These are phyloP conservation scores for Suillus lakei DNA, from an alignment of 768 basidiomycete genomes.

Conservation along the genomic window DNA sequence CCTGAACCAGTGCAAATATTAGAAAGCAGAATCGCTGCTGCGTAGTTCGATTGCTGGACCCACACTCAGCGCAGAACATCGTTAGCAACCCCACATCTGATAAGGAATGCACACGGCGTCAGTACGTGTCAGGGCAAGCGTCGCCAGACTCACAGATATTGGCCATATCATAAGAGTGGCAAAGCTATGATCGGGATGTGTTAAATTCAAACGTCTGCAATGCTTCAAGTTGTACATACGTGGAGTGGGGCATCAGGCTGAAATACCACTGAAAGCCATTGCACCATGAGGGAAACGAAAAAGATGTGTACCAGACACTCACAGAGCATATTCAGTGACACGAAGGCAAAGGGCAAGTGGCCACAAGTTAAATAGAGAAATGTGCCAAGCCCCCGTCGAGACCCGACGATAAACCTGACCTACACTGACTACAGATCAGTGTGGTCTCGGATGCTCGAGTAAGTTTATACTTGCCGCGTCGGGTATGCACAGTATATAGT, in stretches of 20 bases:
- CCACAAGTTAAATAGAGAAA: not conserved
- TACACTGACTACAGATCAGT: not conserved
- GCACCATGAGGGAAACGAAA: not conserved
- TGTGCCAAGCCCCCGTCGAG: not conserved
- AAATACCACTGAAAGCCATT: not conserved
- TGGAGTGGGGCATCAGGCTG: not conserved
- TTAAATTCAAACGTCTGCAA: not conserved
- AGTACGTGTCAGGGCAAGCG: not conserved
- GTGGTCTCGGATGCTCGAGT: not conserved
- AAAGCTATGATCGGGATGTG: not conserved
- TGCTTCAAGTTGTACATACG: not conserved
- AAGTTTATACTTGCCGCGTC: not conserved
- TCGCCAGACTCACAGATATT: not conserved
- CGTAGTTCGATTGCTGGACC: not conserved
- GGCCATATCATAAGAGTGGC: not conserved
- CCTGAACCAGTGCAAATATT: not conserved
- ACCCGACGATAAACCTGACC: constrained; percentile 45
- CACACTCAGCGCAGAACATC: not conserved
- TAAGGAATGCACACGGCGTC: not conserved
- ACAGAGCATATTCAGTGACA: not conserved
- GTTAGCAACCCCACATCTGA: not conserved
- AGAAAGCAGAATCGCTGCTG: not conserved
- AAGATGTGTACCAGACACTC: not conserved
- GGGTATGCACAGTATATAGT: not conserved
- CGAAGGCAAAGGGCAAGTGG: not conserved